phyloP scores from a whole-genome alignment of 1,284 basidiomycete species.

The Pyrrhoderma lamaoense region DNA sequence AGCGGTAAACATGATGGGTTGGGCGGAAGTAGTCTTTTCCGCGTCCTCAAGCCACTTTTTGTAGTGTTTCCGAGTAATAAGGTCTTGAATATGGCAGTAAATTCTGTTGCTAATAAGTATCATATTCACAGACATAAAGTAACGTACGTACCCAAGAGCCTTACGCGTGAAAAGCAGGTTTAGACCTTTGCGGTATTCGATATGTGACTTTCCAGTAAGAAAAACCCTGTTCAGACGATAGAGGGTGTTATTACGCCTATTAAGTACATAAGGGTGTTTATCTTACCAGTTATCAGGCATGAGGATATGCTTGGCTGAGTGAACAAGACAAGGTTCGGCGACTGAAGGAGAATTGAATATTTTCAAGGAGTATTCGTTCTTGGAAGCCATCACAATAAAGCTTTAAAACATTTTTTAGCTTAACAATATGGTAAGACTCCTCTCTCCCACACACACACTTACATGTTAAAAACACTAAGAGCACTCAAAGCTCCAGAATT shows the following conservation, averaged over 20 bases:
- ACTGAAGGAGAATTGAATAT: conserved; percentile 87
- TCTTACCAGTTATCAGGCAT: conserved; percentile 85
- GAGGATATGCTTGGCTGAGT: conserved; percentile 87
- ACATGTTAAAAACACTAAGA: conserved; percentile 95
- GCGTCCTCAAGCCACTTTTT: conserved; percentile 60
- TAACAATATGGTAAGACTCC: conserved; percentile 6
- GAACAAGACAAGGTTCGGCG: conserved; percentile 90
- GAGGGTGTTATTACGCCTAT: too few species aligned
- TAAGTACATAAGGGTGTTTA: too few species aligned
- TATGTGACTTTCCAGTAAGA: conserved; percentile 88
- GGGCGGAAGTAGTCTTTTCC: conserved; percentile 41
- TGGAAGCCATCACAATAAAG: conserved; percentile 95
- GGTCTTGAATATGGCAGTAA: conserved; percentile 85
- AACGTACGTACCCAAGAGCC: conserved; percentile 65
- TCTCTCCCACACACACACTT: conserved; percentile 27
- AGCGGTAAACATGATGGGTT: conserved; percentile 84
- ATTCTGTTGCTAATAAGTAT: conserved; percentile 42
- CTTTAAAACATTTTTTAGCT: conserved; percentile 34
- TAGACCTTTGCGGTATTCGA: conserved; percentile 89
- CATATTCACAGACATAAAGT: neutral
- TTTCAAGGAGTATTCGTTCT: conserved; percentile 86
- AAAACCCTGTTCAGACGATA: conserved; percentile 98
- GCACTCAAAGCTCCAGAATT: conserved; percentile 77
- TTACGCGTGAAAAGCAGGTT: conserved; percentile 93
- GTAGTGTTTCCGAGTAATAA: conserved; percentile 76